Base-by-base conservation (phyloP, 1,284 basidiomycete species). In the Sphagnurus paluster region DNA sequence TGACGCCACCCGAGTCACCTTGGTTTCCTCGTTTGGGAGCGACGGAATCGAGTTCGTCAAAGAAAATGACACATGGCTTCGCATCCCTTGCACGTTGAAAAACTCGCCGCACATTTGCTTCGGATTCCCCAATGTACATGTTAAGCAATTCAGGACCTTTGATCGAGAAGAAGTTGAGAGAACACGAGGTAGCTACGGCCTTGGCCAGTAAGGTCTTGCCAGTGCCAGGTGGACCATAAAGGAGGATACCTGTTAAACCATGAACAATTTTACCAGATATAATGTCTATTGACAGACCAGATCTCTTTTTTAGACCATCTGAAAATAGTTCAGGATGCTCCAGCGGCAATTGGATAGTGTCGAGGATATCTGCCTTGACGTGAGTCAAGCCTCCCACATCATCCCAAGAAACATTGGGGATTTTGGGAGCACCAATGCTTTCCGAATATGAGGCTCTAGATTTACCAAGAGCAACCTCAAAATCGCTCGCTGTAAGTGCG, bases 71-170 rank as follows among this genome's bases (percentile, higher is more conserved):
- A 62, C 93, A 95, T 4, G 93, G 93, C 39, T 82, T 83, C 0
- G 93, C 93, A 68, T 94, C 91, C 42, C 93, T 75, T 9, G 97
- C 97, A 16, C 86, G 82, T 59, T 93, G 88, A 63, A 99, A 99
- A 1, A 99, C 84, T 5, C 87, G 77, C 9, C 97, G 85, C 26
- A 99, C 92, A 61, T 96, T 95, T 26, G 94, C 91, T 66, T 99
- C 97, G 5, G 94, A 97, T 72, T 99, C 96, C 55, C 96, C 96
- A 58, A 99, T 98, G 67, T 98, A 98, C 83, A 98, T 97, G 65
- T 97, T 97, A 34, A 96, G 80, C 24, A 99, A 75, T 60, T 98
- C 95, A 1, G 96, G 96, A 0, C 96, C 96, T 64, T 98, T 98
- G 61, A 99, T 88, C n/a, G 90, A 93, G 64, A 95, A 87, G 67